Conservation (phyloP, 352 stramenopile species). For the Globisporangium splendens region DNA sequence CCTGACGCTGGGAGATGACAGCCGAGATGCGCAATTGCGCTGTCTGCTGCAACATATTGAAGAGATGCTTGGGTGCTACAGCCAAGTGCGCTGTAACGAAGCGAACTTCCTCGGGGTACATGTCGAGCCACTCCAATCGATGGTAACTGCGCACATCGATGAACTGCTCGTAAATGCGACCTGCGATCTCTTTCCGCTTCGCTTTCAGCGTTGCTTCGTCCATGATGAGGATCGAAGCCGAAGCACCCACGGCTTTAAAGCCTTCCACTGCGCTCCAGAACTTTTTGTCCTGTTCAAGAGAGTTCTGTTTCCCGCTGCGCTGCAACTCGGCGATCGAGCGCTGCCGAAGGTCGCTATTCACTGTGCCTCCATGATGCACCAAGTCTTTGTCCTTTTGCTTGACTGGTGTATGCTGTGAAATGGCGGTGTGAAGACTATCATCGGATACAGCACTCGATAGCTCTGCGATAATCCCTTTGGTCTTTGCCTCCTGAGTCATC, state of each 20-base stretch:
- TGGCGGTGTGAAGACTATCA: not conserved
- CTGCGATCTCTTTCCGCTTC: slow-evolving; percentile 36
- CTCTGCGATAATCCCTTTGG: not conserved
- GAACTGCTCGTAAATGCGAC: slow-evolving; percentile 49
- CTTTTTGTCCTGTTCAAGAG: slow-evolving; percentile 30
- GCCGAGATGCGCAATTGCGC: slow-evolving; percentile 50
- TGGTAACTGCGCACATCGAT: slow-evolving; percentile 14
- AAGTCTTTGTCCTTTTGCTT: too few species aligned
- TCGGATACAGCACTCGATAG: not conserved
- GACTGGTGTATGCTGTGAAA: not conserved
- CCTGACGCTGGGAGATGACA: slow-evolving; percentile 15
- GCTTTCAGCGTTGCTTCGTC: slow-evolving; percentile 28
- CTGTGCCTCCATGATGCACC: too few species aligned
- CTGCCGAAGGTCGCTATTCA: not conserved
- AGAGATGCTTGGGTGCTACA: slow-evolving; percentile 30
- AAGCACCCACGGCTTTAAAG: slow-evolving; percentile 41
- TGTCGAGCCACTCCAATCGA: slow-evolving; percentile 39
- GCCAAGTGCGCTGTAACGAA: slow-evolving; percentile 25
- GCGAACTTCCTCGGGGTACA: slow-evolving; percentile 45
- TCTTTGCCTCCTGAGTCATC: not conserved
- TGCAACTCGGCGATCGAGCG: not conserved
- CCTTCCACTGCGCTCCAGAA: slow-evolving; percentile 72
- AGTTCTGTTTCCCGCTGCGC: slow-evolving; percentile 2
- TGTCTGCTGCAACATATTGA: slow-evolving; percentile 50
- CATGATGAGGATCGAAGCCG: slow-evolving; percentile 24